These are phyloP conservation scores for Purshia tridentata DNA, from an alignment of 306 rosid genomes.

Conservation along the genomic window DNA sequence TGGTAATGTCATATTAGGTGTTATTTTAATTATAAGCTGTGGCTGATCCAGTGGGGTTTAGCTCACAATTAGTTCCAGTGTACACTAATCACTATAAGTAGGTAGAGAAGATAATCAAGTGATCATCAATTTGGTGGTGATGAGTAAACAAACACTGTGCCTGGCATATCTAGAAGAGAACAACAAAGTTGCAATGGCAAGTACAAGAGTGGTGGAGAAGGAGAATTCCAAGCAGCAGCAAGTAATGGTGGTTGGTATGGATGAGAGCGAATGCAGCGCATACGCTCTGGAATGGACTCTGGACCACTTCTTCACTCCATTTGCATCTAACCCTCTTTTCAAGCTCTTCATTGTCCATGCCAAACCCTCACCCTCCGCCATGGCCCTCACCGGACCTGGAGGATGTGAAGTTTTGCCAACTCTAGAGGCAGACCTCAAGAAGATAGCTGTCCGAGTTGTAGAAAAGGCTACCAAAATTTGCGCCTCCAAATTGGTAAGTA, in stretches of 20 bases:
- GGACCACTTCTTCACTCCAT: slow-evolving; percentile 39
- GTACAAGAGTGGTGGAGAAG: not conserved
- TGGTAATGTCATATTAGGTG: no score
- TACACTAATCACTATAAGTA: not conserved
- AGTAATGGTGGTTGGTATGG: slow-evolving; percentile 36
- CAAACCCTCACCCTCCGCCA: slow-evolving; percentile 34
- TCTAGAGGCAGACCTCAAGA: slow-evolving; percentile 38
- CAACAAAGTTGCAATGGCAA: not conserved
- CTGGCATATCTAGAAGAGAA: not conserved
- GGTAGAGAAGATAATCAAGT: not conserved
- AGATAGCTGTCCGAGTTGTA: slow-evolving; percentile 30
- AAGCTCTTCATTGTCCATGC: slow-evolving; percentile 47
- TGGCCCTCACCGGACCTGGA: slow-evolving; percentile 34
- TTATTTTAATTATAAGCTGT: no score
- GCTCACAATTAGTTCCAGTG: not conserved
- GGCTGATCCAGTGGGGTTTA: not conserved
- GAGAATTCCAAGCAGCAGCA: slow-evolving; percentile 4
- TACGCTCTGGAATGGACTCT: slow-evolving; percentile 53
- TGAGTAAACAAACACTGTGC: not conserved
- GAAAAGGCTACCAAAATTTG: slow-evolving; percentile 47
- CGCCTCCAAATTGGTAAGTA: slow-evolving; percentile 40
- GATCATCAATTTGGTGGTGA: not conserved
- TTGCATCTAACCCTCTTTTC: slow-evolving; percentile 31
- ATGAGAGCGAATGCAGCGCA: slow-evolving; percentile 36
- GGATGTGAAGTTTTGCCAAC: slow-evolving; percentile 26